Evolutionary conservation across 768 basidiomycete species (phyloP).

Genomic region (Lepiota brunneoincarnata): DNA sequence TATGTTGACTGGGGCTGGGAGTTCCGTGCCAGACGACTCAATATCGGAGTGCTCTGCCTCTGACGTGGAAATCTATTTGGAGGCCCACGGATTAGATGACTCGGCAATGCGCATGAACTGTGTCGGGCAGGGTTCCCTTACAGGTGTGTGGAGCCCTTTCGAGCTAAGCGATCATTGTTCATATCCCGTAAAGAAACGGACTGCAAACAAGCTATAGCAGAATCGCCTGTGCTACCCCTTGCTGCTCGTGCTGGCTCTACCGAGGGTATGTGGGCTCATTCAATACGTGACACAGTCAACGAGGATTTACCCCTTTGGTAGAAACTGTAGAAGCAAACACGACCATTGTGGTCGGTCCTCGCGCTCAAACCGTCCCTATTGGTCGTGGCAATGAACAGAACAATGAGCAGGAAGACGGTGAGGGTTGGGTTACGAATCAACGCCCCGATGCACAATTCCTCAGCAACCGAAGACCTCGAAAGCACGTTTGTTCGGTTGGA

Average conservation of each 20-base stretch:
- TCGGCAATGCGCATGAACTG: conserved; percentile 24
- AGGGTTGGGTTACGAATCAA: conserved; percentile 4
- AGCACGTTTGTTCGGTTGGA: not conserved
- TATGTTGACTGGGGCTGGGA: not conserved
- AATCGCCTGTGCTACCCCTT: not conserved
- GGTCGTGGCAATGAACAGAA: not conserved
- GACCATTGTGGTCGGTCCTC: too few relatives aligned
- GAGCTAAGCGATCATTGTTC: not conserved
- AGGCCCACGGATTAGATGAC: conserved; percentile 29
- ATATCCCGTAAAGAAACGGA: not conserved
- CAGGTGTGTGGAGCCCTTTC: conserved; percentile 10
- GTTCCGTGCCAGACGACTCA: conserved; percentile 5
- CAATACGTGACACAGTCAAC: too few relatives aligned
- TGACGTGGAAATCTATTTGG: conserved; percentile 35
- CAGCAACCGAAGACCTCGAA: not conserved
- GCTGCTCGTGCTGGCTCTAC: too few relatives aligned
- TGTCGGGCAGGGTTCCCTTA: conserved; percentile 9
- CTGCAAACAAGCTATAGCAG: not conserved
- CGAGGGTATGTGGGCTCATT: not conserved
- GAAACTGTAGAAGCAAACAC: too few relatives aligned
- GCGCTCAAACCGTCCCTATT: too few relatives aligned
- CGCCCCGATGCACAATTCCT: not conserved
- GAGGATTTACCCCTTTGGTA: too few relatives aligned
- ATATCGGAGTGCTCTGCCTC: conserved; percentile 14
- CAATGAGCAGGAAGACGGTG: not conserved